phyloP scores from a whole-genome alignment of 2,329 filamentous ascomycete species.

The Diaporthe batatas region DNA sequence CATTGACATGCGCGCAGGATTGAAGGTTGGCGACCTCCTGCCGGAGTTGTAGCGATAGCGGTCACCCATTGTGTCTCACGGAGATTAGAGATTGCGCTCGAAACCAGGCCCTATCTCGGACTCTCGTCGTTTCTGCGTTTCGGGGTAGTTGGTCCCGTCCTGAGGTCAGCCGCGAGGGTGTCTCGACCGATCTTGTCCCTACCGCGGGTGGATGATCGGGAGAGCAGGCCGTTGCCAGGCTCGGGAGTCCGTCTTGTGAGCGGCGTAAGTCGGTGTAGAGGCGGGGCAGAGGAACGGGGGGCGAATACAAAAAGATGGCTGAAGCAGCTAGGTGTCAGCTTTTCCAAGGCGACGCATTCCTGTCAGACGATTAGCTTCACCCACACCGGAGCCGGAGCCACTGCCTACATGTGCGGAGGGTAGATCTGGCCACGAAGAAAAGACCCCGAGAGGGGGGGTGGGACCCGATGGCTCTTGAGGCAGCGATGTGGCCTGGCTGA shows the following conservation, averaged over 20 bases:
- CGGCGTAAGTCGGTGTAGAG: slow-evolving; percentile 14
- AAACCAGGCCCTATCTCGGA: not conserved
- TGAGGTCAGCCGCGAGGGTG: not conserved
- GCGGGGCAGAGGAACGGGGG: slow-evolving; percentile 12
- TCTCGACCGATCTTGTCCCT: slow-evolving; percentile 19
- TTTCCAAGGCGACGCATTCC: slow-evolving; percentile 22
- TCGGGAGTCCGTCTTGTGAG: slow-evolving; percentile 14
- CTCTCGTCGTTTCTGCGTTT: not conserved
- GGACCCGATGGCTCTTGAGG: not conserved
- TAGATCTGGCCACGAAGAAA: slow-evolving; percentile 4
- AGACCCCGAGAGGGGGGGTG: not conserved
- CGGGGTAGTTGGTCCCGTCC: no score
- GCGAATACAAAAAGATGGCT: slow-evolving; percentile 24
- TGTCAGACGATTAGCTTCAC: slow-evolving; percentile 32
- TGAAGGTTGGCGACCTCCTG: slow-evolving; percentile 60
- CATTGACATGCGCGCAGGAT: slow-evolving; percentile 67
- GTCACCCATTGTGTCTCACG: slow-evolving; percentile 59
- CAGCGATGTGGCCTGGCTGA: not conserved
- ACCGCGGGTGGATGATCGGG: slow-evolving; percentile 2
- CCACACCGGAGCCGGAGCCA: slow-evolving; percentile 7
- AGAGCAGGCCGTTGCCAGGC: slow-evolving; percentile 16
- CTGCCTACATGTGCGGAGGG: slow-evolving; percentile 29
- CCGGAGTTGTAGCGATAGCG: slow-evolving; percentile 58
- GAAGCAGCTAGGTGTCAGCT: slow-evolving; percentile 27
- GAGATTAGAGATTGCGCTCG: not conserved